A percentile compares a stretch with the other conserved stretches of the same genome.
These are phyloP conservation scores for Trichoderma polysporum DNA, from an alignment of 2,329 filamentous ascomycete genomes.

Conservation along the genomic window DNA sequence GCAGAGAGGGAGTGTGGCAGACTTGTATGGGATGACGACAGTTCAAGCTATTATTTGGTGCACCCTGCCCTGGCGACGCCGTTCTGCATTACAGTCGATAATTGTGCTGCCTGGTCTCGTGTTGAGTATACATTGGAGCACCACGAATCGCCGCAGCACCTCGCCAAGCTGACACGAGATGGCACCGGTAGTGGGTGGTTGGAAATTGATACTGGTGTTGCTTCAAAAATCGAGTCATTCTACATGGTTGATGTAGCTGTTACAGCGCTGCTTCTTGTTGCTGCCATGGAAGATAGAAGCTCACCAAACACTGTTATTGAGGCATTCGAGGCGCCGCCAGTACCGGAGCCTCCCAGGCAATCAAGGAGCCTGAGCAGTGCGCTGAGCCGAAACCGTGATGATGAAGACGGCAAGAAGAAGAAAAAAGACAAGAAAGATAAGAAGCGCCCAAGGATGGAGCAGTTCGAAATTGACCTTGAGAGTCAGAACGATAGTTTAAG, in stretches of 20 bases:
- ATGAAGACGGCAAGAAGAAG: slow-evolving; percentile 39
- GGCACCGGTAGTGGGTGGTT: slow-evolving; percentile 59
- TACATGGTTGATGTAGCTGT: slow-evolving; percentile 64
- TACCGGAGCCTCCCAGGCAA: slow-evolving; percentile 27
- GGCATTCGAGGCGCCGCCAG: slow-evolving; percentile 60
- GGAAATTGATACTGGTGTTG: slow-evolving; percentile 61
- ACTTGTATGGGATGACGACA: slow-evolving; percentile 69
- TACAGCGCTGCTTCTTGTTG: slow-evolving; percentile 59
- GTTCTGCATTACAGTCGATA: slow-evolving; percentile 60
- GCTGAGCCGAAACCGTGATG: slow-evolving; percentile 33
- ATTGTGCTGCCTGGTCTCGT: slow-evolving; percentile 58
- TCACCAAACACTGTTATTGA: slow-evolving; percentile 40
- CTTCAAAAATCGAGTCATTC: slow-evolving; percentile 58
- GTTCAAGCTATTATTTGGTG: slow-evolving; percentile 58
- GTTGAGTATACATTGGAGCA: slow-evolving; percentile 66
- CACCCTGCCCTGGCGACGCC: slow-evolving; percentile 63
- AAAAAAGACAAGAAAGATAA: slow-evolving; percentile 48
- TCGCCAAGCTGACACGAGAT: slow-evolving; percentile 61
- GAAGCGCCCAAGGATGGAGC: slow-evolving; percentile 48
- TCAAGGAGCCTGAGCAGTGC: slow-evolving; percentile 32
- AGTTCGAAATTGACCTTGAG: slow-evolving; percentile 62
- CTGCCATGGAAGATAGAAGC: slow-evolving; percentile 55
- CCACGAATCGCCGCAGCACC: slow-evolving; percentile 58
- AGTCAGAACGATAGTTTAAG: slow-evolving; percentile 54
- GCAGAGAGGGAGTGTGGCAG: slow-evolving; percentile 69